A percentile compares a stretch with the other conserved stretches of the same genome.
phyloP scores from a whole-genome alignment of 1,139 yeast species.

The Maudiozyma humilis region DNA sequence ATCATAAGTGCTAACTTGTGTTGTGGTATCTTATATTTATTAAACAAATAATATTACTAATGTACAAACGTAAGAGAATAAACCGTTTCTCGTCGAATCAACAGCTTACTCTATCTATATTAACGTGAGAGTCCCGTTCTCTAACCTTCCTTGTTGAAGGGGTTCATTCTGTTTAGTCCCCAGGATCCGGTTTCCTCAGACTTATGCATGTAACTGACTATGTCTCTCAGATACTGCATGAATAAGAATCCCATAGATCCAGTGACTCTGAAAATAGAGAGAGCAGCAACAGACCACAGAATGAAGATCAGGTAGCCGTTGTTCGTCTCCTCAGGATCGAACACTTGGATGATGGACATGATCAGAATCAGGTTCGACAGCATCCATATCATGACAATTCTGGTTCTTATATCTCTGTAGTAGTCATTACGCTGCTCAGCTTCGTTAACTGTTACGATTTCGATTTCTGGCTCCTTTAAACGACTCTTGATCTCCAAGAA shows the following conservation, averaged over 20 bases:
- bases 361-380: slow-evolving; percentile 68
- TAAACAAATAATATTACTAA: background rate
- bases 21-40: background rate
- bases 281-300: slow-evolving; percentile 81
- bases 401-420: slow-evolving; percentile 86
- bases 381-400: slow-evolving; percentile 91
- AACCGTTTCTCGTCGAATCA: too few species aligned
- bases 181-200: slow-evolving; percentile 21
- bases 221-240: slow-evolving; percentile 35
- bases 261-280: slow-evolving; percentile 68
- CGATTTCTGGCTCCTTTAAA: slow-evolving; percentile 47
- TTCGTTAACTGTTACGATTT: slow-evolving; percentile 29
- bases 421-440: slow-evolving; percentile 69
- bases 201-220: slow-evolving; percentile 35
- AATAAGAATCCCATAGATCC: slow-evolving; percentile 67
- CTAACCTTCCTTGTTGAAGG: slow-evolving; percentile 6
- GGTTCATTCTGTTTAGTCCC: slow-evolving; percentile 8
- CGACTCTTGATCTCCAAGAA: slow-evolving; percentile 77
- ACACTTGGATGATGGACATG: slow-evolving; percentile 81
- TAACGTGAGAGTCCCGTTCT: too few species aligned
- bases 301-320: slow-evolving; percentile 77
- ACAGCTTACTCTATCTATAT: too few species aligned
- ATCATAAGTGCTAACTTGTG: background rate
- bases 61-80: too few species aligned
- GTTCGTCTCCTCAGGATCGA: slow-evolving; percentile 51